Evolutionary conservation across 768 basidiomycete species (phyloP).

Genomic region (Tremella yokohamensis): DNA sequence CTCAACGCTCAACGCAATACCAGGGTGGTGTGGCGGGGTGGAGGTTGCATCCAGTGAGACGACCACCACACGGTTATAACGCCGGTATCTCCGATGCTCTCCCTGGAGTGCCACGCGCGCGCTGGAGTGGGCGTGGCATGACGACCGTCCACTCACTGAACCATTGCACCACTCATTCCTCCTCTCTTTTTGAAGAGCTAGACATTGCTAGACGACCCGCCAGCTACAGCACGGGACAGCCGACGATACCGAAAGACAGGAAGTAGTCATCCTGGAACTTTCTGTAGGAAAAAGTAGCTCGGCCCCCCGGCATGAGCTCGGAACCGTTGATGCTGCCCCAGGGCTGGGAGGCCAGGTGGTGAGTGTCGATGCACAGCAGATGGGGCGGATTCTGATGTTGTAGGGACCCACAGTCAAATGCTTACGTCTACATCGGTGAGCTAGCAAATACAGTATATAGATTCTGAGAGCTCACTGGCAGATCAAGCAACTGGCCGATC

Average conservation of each 20-base stretch:
- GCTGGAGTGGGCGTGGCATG: too few relatives aligned
- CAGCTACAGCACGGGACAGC: too few relatives aligned
- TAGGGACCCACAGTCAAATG: slow-evolving; percentile 76
- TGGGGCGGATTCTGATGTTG: slow-evolving; percentile 21
- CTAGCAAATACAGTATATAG: too few relatives aligned
- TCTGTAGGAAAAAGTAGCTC: not conserved
- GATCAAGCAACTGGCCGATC: slow-evolving; percentile 70
- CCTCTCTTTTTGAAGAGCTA: too few relatives aligned
- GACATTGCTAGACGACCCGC: too few relatives aligned
- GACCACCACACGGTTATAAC: slow-evolving; percentile 3
- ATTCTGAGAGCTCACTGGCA: slow-evolving; percentile 47
- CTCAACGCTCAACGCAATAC: not conserved
- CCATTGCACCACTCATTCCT: too few relatives aligned
- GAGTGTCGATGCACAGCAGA: not conserved
- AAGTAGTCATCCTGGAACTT: too few relatives aligned
- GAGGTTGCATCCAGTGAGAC: not conserved
- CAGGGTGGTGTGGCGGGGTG: not conserved
- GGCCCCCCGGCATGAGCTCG: slow-evolving; percentile 15
- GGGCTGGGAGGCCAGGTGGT: slow-evolving; percentile 90
- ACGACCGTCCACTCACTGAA: too few relatives aligned
- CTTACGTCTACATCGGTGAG: slow-evolving; percentile 69
- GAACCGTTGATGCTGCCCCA: slow-evolving; percentile 60
- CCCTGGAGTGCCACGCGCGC: slow-evolving; percentile 1
- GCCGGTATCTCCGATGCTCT: not conserved
- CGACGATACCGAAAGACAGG: too few relatives aligned